These are phyloP conservation scores for Dictyostelium intermedium DNA, from an alignment of 78 protist species.

Conservation along the genomic window DNA sequence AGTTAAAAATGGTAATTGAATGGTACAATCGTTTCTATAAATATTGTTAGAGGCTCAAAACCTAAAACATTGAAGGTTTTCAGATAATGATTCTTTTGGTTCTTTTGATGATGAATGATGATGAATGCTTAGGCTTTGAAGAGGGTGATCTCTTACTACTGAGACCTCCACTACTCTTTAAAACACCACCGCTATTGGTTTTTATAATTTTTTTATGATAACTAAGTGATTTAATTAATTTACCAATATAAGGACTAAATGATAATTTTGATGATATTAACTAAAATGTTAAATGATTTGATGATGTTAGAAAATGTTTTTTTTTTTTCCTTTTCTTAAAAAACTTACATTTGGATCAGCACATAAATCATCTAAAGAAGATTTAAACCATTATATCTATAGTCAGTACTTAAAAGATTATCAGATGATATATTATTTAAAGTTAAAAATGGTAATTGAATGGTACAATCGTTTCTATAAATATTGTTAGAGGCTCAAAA, in stretches of 20 bases:
- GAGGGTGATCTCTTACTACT: not conserved
- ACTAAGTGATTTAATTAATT: constrained; percentile 37
- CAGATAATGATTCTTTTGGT: constrained; percentile 70
- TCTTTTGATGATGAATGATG: too few species aligned
- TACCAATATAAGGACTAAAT: constrained; percentile 42
- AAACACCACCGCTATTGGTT: not conserved
- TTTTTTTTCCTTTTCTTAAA: not conserved
- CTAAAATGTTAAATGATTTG: not conserved
- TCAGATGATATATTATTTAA: constrained; percentile 29
- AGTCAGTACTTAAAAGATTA: constrained; percentile 33
- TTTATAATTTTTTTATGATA: constrained; percentile 29
- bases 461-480: constrained; percentile 72
- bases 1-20: constrained; percentile 72
- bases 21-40: constrained; percentile 72
- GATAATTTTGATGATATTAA: constrained; percentile 21
- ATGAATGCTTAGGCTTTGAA: not conserved
- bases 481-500: too few species aligned
- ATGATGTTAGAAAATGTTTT: not conserved
- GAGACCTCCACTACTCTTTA: not conserved
- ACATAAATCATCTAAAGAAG: constrained; percentile 48
- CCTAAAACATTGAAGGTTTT: constrained; percentile 42
- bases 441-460: constrained; percentile 72
- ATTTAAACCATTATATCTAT: constrained; percentile 32
- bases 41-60: too few species aligned
- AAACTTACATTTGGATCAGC: constrained; percentile 30